phyloP scores from a whole-genome alignment of 345 rosid species.

The Conringia planisiliqua region DNA sequence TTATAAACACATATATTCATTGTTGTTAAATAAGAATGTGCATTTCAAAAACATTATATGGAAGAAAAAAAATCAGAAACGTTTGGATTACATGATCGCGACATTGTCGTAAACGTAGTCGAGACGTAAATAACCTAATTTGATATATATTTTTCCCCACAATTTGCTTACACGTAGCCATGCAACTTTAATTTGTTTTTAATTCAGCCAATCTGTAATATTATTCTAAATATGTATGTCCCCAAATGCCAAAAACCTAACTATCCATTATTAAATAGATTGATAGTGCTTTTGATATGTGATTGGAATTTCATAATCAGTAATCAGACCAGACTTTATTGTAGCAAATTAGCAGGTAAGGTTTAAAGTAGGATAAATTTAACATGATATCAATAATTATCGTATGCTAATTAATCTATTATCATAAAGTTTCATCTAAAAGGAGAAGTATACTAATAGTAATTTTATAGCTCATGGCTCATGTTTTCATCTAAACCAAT shows the following conservation, averaged over 20 bases:
- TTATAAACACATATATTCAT: too few species aligned
- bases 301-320: conserved; percentile 1
- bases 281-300: conserved; percentile 6
- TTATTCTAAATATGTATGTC: neutral
- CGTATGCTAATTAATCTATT: neutral
- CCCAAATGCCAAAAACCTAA: conserved; percentile 9
- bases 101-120: conserved; percentile 18
- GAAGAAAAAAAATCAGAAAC: neutral
- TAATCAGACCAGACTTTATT: neutral
- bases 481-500: conserved; percentile 1
- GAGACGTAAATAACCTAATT: conserved; percentile 22
- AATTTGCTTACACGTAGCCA: conserved; percentile 13
- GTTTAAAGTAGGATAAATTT: neutral
- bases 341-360: conserved; percentile 6
- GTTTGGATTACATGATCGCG: conserved; percentile 3
- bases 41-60: neutral
- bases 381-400: neutral
- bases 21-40: neutral
- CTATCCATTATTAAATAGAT: conserved; percentile 10
- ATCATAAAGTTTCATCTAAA: neutral
- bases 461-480: neutral
- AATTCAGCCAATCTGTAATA: neutral
- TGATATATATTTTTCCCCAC: neutral
- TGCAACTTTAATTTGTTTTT: conserved; percentile 16
- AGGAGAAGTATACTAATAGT: neutral